These are phyloP conservation scores for Colletotrichum eleusines DNA, from an alignment of 2,329 filamentous ascomycete genomes.

Conservation along the genomic window DNA sequence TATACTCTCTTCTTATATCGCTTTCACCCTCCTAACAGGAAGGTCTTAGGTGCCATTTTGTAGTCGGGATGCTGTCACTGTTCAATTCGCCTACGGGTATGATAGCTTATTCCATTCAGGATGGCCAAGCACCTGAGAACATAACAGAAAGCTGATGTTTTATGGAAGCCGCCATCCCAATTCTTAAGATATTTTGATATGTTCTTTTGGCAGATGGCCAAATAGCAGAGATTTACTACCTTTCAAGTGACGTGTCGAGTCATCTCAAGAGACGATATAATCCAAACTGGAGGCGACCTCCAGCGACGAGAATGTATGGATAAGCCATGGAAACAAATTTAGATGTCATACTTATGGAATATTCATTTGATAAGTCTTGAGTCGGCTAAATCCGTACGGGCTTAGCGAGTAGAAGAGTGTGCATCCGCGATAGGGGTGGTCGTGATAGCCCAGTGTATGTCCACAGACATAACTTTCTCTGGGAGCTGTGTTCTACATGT, in stretches of 20 bases:
- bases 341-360: background rate
- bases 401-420: no score
- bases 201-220: background rate
- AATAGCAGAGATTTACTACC: background rate
- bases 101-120: background rate
- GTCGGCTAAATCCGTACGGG: no score
- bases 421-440: no score
- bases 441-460: no score
- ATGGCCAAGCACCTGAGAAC: background rate
- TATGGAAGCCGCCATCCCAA: no score
- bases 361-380: background rate
- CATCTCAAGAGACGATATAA: background rate
- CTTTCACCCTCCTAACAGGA: no score
- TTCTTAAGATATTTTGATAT: no score
- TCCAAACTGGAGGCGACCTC: background rate
- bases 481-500: background rate
- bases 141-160: background rate
- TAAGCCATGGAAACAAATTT: background rate
- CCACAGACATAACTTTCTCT: background rate
- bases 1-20: background rate
- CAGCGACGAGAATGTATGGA: background rate
- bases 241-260: background rate
- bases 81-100: background rate
- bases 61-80: background rate
- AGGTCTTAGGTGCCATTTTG: rapidly evolving